phyloP scores from a whole-genome alignment of 768 basidiomycete genomes.

The Serendipita vermifera region DNA sequence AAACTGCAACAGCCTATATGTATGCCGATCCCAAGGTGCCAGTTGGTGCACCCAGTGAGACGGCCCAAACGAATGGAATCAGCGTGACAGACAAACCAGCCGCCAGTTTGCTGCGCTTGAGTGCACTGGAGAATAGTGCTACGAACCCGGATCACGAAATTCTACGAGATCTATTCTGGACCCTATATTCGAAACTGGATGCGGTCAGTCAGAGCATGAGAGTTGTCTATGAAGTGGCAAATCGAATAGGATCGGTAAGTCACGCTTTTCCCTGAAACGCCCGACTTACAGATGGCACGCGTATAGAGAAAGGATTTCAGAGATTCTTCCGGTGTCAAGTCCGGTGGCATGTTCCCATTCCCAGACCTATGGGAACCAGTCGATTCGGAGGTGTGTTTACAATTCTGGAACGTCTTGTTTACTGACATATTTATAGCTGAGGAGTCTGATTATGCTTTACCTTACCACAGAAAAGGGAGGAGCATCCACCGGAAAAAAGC shows the following conservation, averaged over 20 bases:
- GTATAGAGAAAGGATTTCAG: constrained; percentile 77
- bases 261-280: background rate
- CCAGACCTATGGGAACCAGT: constrained; percentile 80
- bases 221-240: constrained; percentile 80
- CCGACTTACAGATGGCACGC: background rate
- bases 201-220: constrained; percentile 86
- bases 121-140: constrained; percentile 58
- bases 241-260: constrained; percentile 81
- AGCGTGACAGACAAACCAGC: constrained; percentile 22
- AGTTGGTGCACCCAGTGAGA: too few species aligned
- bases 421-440: constrained; percentile 40
- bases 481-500: constrained; percentile 64
- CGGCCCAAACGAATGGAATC: background rate
- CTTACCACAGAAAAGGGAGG: constrained; percentile 84
- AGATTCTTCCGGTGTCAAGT: constrained; percentile 68
- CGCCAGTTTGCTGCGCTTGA: constrained; percentile 47
- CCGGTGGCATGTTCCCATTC: constrained; percentile 64
- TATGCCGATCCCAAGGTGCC: background rate
- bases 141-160: constrained; percentile 74
- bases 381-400: constrained; percentile 64
- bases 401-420: background rate
- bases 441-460: constrained; percentile 74
- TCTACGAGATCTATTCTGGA: constrained; percentile 90
- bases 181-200: constrained; percentile 86
- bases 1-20: background rate